Evolutionary conservation across 2,329 filamentous ascomycete genomes (phyloP).

Genomic region (Lanzia echinophila): DNA sequence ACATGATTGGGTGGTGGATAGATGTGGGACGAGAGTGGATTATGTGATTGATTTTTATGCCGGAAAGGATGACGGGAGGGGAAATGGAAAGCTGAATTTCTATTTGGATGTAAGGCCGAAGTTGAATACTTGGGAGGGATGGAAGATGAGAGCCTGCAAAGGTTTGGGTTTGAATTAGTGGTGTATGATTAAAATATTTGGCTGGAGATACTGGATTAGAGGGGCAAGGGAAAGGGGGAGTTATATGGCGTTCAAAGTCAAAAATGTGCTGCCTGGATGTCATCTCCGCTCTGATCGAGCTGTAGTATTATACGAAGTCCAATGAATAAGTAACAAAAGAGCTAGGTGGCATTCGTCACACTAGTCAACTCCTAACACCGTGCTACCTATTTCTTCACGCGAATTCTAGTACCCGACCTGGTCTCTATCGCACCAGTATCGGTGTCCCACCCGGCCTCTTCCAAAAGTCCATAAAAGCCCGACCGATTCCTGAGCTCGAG

Average conservation of each 20-base stretch:
- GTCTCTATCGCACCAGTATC: constrained; percentile 61
- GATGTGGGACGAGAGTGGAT: constrained; percentile 78
- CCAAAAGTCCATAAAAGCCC: constrained; percentile 31
- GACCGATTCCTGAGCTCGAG: neutral
- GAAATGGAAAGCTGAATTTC: constrained; percentile 48
- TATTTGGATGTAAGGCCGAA: constrained; percentile 64
- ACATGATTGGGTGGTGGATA: constrained; percentile 94
- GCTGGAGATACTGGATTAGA: neutral
- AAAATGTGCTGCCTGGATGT: neutral
- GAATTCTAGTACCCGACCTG: constrained; percentile 40
- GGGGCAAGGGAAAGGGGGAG: neutral
- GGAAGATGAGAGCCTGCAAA: constrained; percentile 56
- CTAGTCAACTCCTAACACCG: neutral
- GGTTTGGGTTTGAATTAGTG: neutral
- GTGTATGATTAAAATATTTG: neutral
- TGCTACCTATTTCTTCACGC: neutral
- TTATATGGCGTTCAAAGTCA: too few species aligned
- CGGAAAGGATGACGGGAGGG: constrained; percentile 44
- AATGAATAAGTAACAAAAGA: neutral
- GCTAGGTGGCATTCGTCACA: neutral
- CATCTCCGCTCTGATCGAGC: neutral
- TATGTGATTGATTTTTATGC: constrained; percentile 99
- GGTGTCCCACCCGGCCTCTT: constrained; percentile 58
- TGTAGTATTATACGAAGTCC: neutral
- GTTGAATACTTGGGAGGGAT: constrained; percentile 60